These are phyloP conservation scores for Phytophthora cajani DNA, from an alignment of 352 stramenopile genomes.

Conservation along the genomic window DNA sequence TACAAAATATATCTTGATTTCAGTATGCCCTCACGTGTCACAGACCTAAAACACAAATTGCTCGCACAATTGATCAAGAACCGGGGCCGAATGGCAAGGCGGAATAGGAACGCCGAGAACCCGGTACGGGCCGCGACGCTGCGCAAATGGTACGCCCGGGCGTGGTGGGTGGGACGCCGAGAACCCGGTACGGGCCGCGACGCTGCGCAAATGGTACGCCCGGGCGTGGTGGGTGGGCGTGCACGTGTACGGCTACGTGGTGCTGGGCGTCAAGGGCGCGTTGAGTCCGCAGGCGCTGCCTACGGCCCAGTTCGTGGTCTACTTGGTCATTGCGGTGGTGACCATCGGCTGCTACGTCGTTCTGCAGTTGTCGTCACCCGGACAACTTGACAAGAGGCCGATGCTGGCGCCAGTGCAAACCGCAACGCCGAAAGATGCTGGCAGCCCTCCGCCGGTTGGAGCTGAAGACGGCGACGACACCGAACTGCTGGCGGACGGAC, in stretches of 20 bases:
- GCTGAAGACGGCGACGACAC: conserved; percentile 41
- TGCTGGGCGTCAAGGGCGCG: conserved; percentile 44
- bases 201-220: conserved; percentile 69
- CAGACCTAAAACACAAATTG: conserved; percentile 6
- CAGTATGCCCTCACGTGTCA: conserved; percentile 19
- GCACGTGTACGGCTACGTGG: conserved; percentile 71
- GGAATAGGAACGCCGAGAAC: conserved; percentile 37
- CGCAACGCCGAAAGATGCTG: neutral
- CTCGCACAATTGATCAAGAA: neutral
- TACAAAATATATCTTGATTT: conserved; percentile 34
- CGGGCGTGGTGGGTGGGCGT: conserved; percentile 73
- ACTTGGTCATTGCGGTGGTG: conserved; percentile 42
- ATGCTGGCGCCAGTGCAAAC: conserved; percentile 27
- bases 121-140: conserved; percentile 38
- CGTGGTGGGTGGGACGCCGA: conserved; percentile 54
- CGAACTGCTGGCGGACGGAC: conserved; percentile 35
- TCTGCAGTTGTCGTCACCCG: conserved; percentile 70
- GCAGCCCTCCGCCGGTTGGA: conserved; percentile 15
- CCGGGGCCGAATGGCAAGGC: conserved; percentile 14
- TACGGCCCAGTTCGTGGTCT: conserved; percentile 50
- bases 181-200: conserved; percentile 40
- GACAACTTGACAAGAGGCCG: conserved; percentile 50
- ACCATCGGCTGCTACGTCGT: conserved; percentile 57
- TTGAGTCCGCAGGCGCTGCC: conserved; percentile 38
- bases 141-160: conserved; percentile 72